Conservation (phyloP, 495 filamentous ascomycete species). For the Penicillium daleae region DNA sequence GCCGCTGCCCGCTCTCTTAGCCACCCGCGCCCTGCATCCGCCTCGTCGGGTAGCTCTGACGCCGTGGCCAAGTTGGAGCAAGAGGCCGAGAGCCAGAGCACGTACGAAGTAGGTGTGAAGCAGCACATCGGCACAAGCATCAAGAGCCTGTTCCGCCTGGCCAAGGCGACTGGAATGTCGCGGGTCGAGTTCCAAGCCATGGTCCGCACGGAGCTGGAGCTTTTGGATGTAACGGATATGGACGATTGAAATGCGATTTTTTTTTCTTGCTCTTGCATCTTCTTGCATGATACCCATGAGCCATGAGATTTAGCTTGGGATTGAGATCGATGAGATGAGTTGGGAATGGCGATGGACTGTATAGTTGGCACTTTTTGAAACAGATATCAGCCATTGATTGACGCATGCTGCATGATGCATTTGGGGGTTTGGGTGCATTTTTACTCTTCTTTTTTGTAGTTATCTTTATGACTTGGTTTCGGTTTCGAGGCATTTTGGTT, state of each 20-base stretch:
- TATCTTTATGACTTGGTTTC: background rate
- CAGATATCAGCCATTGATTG: constrained; percentile 3
- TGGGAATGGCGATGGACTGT: constrained; percentile 5
- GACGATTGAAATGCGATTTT: constrained; percentile 49
- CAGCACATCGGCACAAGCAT: constrained; percentile 88
- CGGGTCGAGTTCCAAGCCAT: constrained; percentile 81
- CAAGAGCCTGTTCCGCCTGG: constrained; percentile 84
- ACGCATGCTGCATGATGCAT: constrained; percentile 20
- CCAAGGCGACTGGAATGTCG: constrained; percentile 78
- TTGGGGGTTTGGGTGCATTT: constrained; percentile 13
- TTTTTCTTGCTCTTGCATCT: constrained; percentile 14
- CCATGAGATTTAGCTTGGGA: constrained; percentile 19
- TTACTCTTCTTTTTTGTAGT: background rate
- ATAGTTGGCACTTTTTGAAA: constrained; percentile 14
- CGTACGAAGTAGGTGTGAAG: constrained; percentile 78
- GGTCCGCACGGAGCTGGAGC: constrained; percentile 78
- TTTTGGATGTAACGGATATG: constrained; percentile 71
- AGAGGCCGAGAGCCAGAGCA: constrained; percentile 63
- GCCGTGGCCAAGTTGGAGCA: constrained; percentile 69
- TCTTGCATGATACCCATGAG: constrained; percentile 32
- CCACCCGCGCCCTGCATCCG: constrained; percentile 51
- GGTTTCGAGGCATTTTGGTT: background rate
- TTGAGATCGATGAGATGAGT: constrained; percentile 2
- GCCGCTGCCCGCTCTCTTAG: constrained; percentile 34
- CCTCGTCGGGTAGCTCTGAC: constrained; percentile 59